These are phyloP conservation scores for Aeschynomene evenia DNA, from an alignment of 306 rosid species.

Conservation along the genomic window DNA sequence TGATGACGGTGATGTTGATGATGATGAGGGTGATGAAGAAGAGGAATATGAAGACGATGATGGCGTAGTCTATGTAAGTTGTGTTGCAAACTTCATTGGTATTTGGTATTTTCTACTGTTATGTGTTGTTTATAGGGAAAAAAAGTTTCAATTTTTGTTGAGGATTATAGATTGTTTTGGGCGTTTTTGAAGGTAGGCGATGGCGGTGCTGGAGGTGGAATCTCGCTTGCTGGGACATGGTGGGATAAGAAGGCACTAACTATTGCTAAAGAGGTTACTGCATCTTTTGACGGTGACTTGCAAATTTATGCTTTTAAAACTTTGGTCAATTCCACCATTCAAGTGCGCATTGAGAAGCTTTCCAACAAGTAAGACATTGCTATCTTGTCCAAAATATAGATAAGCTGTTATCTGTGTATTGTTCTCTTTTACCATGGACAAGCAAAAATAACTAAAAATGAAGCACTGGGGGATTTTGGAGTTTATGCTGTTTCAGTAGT, in stretches of 20 bases:
- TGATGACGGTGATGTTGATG: background rate
- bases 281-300: constrained; percentile 70
- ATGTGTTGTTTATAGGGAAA: background rate
- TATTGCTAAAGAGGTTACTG: constrained; percentile 71
- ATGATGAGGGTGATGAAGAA: background rate
- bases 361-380: constrained; percentile 59
- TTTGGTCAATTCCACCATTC: constrained; percentile 60
- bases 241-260: constrained; percentile 87
- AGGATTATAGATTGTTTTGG: background rate
- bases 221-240: constrained; percentile 84
- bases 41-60: constrained; percentile 44
- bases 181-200: constrained; percentile 68
- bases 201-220: constrained; percentile 88
- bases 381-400: background rate
- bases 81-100: background rate
- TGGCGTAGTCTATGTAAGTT: constrained; percentile 57
- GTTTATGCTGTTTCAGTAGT: background rate
- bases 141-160: background rate
- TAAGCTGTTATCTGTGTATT: background rate
- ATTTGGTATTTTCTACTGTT: background rate
- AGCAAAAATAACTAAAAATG: background rate
- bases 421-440: background rate
- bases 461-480: background rate
- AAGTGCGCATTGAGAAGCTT: constrained; percentile 82
- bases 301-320: constrained; percentile 79